Percentiles rank a stretch among this genome's conserved stretches.
Evolutionary conservation across 2,329 filamentous ascomycete genomes (phyloP).

Genomic region (Diaporthe vaccinii): DNA sequence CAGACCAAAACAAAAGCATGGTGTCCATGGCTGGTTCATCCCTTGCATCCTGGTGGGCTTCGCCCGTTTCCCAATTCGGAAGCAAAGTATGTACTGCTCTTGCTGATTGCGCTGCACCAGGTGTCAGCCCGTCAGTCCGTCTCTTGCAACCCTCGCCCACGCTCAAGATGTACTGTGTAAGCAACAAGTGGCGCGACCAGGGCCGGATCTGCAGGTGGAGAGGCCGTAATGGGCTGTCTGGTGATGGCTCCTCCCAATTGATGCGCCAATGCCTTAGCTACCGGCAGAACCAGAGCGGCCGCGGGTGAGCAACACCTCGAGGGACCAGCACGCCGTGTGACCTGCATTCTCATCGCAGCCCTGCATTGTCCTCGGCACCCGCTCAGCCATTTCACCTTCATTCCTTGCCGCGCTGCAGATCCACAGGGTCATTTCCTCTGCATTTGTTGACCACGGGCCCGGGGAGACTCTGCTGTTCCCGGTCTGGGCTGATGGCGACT

Average conservation of each 20-base stretch:
- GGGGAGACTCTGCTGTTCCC: neutral
- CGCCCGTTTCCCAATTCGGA: conserved; percentile 25
- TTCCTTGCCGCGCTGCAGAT: conserved; percentile 27
- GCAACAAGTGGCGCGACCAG: neutral
- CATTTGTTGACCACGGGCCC: conserved; percentile 26
- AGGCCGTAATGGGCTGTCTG: neutral
- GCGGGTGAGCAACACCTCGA: neutral
- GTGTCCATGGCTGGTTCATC: conserved; percentile 22
- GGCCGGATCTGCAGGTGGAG: neutral
- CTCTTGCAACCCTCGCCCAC: neutral
- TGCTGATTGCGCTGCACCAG: neutral
- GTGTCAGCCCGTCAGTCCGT: neutral
- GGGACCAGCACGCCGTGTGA: conserved; percentile 11
- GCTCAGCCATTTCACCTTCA: conserved; percentile 26
- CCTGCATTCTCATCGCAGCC: conserved; percentile 19
- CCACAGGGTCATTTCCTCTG: conserved; percentile 29
- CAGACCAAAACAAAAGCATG: conserved; percentile 20
- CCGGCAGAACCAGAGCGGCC: neutral
- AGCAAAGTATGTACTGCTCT: neutral
- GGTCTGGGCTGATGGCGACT: conserved; percentile 1
- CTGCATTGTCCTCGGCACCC: conserved; percentile 25
- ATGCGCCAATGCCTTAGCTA: conserved; percentile 3
- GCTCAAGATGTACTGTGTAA: neutral
- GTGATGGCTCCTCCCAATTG: neutral
- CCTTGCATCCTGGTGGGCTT: conserved; percentile 20